A percentile compares a stretch with the other conserved stretches of the same genome.
Evolutionary conservation across 257 asterid genomes (phyloP).

Genomic region (Solanum sitiens): DNA sequence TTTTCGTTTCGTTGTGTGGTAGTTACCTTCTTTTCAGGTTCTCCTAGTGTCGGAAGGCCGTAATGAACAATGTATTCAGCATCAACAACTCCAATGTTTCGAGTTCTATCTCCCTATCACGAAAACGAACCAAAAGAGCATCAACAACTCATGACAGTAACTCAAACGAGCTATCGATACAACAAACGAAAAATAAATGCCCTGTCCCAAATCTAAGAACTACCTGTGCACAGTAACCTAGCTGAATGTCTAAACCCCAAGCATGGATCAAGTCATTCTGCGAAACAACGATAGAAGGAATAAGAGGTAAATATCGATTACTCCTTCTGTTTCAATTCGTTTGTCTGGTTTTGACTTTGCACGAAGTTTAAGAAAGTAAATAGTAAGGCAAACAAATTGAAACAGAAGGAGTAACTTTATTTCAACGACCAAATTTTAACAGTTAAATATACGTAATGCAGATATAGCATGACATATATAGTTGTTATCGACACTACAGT

Average conservation of each 20-base stretch:
- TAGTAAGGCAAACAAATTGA: too few species aligned
- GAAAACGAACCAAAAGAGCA: not conserved
- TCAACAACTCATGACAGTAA: not conserved
- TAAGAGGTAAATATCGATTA: not conserved
- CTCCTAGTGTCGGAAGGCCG: constrained; percentile 83
- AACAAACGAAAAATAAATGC: not conserved
- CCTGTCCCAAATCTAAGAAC: not conserved
- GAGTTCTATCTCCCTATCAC: constrained; percentile 60
- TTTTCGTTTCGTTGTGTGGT: not conserved
- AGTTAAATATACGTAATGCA: not conserved
- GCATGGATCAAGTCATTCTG: constrained; percentile 93
- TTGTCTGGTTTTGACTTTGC: not conserved
- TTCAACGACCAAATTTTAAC: not conserved
- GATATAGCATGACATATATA: not conserved
- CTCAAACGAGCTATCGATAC: not conserved
- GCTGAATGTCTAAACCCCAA: constrained; percentile 84
- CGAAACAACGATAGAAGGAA: not conserved
- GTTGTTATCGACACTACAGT: not conserved
- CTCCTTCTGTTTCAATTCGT: not conserved
- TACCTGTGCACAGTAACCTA: constrained; percentile 88
- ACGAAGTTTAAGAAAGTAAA: not conserved
- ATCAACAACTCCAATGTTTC: constrained; percentile 72
- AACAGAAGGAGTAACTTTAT: not conserved
- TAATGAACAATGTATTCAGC: constrained; percentile 75
- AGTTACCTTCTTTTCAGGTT: constrained; percentile 39